Evolutionary conservation across 208 protist species (phyloP).

Genomic region (Vickermania ingenoplastis): DNA sequence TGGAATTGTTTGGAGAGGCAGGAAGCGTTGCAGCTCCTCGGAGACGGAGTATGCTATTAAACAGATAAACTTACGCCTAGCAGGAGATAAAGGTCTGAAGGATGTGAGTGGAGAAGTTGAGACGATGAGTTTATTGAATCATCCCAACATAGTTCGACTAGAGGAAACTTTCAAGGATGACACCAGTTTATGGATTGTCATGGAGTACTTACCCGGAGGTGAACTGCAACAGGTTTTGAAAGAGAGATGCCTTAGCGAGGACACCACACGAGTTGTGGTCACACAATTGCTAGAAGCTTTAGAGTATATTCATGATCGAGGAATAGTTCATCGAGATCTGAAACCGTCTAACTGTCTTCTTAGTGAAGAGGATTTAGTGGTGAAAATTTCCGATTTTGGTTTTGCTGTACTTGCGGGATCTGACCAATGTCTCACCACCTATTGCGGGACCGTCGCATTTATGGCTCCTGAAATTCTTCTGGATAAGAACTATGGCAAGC

Average conservation of each 20-base stretch:
- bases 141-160: constrained; percentile 86
- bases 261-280: constrained; percentile 41
- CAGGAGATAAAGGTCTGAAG: constrained; percentile 48
- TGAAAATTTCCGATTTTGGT: constrained; percentile 90
- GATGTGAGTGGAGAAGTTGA: constrained; percentile 84
- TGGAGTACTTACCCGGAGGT: constrained; percentile 83
- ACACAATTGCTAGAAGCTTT: constrained; percentile 77
- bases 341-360: constrained; percentile 89
- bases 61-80: constrained; percentile 66
- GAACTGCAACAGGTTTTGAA: constrained; percentile 53
- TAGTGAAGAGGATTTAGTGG: constrained; percentile 41
- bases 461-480: constrained; percentile 88
- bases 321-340: constrained; percentile 88
- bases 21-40: constrained; percentile 20
- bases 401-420: constrained; percentile 74
- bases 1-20: constrained; percentile 69
- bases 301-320: constrained; percentile 86
- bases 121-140: constrained; percentile 84
- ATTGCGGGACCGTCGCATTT: constrained; percentile 80
- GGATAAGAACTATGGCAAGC: constrained; percentile 76
- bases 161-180: constrained; percentile 83
- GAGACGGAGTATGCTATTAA: constrained; percentile 61
- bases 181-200: constrained; percentile 78
- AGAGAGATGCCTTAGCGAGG: constrained; percentile 27
- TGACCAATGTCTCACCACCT: constrained; percentile 71